phyloP scores from a whole-genome alignment of 2,329 filamentous ascomycete genomes.

The Alternaria dauci region DNA sequence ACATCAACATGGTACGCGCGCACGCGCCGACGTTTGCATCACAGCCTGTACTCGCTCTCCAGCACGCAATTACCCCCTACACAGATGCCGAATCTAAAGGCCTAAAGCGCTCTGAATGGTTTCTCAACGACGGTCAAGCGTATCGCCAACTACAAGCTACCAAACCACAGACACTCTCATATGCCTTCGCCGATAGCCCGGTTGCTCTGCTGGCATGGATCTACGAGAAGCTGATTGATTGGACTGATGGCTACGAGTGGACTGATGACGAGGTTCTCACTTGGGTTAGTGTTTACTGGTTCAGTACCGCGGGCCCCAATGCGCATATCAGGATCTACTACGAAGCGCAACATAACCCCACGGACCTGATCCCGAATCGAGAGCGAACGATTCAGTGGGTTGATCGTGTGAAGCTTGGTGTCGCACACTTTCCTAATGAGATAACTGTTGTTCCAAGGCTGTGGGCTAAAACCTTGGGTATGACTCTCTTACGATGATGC shows the following conservation, averaged over 20 bases:
- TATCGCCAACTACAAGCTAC: constrained; percentile 71
- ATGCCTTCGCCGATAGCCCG: constrained; percentile 73
- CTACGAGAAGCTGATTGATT: constrained; percentile 80
- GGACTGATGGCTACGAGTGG: constrained; percentile 77
- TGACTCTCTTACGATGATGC: constrained; percentile 8
- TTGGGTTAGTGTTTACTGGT: constrained; percentile 78
- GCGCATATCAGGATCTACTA: constrained; percentile 77
- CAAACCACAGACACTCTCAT: constrained; percentile 76
- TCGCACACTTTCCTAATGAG: constrained; percentile 68
- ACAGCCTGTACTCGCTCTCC: constrained; percentile 66
- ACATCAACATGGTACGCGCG: constrained; percentile 68
- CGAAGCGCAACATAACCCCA: constrained; percentile 62
- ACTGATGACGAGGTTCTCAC: constrained; percentile 78
- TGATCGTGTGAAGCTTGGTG: constrained; percentile 59
- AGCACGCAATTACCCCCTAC: constrained; percentile 65
- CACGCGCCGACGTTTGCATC: constrained; percentile 49
- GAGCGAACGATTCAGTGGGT: constrained; percentile 55
- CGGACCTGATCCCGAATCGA: constrained; percentile 35
- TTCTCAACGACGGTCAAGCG: constrained; percentile 63
- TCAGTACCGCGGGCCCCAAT: constrained; percentile 72
- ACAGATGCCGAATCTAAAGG: constrained; percentile 61
- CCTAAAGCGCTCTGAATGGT: constrained; percentile 65
- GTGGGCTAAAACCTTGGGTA: constrained; percentile 67
- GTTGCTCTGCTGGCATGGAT: constrained; percentile 79
- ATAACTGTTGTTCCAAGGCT: constrained; percentile 62